phyloP scores from a whole-genome alignment of 2,329 filamentous ascomycete species.

The Leptodontidium sp. region DNA sequence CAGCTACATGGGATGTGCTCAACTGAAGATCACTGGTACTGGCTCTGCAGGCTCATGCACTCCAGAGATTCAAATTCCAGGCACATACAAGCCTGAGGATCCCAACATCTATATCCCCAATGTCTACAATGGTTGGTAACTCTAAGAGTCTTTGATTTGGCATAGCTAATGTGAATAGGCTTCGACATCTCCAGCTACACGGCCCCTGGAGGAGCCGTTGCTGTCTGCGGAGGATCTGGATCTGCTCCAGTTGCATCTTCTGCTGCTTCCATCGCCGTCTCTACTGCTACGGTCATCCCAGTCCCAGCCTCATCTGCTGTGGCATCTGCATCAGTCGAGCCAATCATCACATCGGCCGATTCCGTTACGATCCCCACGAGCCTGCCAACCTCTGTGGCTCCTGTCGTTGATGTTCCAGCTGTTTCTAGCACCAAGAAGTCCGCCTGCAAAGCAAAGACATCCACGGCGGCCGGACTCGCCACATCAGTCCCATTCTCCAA shows the following conservation, averaged over 20 bases:
- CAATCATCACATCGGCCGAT: neutral
- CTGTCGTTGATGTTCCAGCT: neutral
- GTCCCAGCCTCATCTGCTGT: neutral
- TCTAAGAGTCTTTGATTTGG: too few species aligned
- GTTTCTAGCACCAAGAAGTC: neutral
- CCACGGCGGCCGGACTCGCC: neutral
- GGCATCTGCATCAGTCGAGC: neutral
- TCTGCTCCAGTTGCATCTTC: constrained; percentile 13
- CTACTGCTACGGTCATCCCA: constrained; percentile 1
- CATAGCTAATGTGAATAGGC: neutral
- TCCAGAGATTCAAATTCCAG: constrained; percentile 39
- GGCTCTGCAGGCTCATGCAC: constrained; percentile 34
- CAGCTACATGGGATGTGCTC: constrained; percentile 41
- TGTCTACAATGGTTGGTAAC: constrained; percentile 31
- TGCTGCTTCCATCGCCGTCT: neutral
- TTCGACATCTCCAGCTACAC: constrained; percentile 38
- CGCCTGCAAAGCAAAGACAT: constrained; percentile 14
- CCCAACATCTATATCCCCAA: constrained; percentile 39
- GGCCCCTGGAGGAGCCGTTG: constrained; percentile 38
- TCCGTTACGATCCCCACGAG: too few species aligned
- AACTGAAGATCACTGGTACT: constrained; percentile 40
- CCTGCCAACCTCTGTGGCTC: neutral
- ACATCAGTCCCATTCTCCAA: constrained; percentile 17
- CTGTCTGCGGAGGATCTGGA: constrained; percentile 28
- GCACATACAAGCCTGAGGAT: constrained; percentile 37